phyloP scores from a whole-genome alignment of 2,329 filamentous ascomycete genomes.

The Pyrenochaeta sp. region DNA sequence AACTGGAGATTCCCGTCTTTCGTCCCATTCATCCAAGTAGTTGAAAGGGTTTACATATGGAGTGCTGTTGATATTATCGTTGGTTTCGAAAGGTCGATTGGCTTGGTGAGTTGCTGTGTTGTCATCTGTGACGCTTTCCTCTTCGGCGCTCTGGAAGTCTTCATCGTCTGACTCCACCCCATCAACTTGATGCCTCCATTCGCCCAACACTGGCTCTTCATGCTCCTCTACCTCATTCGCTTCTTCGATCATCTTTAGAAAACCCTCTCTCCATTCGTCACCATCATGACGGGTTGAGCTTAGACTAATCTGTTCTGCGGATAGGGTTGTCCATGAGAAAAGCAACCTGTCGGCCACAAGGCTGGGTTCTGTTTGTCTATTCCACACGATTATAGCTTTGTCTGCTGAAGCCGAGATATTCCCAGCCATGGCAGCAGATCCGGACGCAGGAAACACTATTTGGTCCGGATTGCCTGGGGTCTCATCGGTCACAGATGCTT shows the following conservation, averaged over 20 bases:
- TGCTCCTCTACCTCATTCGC: neutral
- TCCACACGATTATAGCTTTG: constrained; percentile 13
- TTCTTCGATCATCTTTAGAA: constrained; percentile 1
- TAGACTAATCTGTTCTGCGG: constrained; percentile 10
- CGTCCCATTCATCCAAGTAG: too few relatives aligned
- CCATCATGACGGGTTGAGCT: constrained; percentile 8
- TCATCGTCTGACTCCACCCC: neutral
- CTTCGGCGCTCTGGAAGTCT: neutral
- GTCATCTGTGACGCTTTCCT: too few relatives aligned
- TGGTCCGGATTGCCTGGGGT: neutral
- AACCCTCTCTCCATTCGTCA: neutral
- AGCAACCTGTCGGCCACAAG: constrained; percentile 26
- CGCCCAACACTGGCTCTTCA: neutral
- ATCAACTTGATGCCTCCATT: too few relatives aligned
- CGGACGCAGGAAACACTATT: neutral
- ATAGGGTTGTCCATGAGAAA: constrained; percentile 21
- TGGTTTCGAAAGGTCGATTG: too few relatives aligned
- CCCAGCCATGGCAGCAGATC: neutral
- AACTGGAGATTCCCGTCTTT: too few relatives aligned
- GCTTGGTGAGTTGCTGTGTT: too few relatives aligned
- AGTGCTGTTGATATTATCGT: too few relatives aligned
- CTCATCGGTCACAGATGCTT: constrained; percentile 5
- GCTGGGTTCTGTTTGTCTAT: constrained; percentile 15
- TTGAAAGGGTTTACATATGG: too few relatives aligned
- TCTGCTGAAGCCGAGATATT: neutral